Evolutionary conservation across 352 stramenopile genomes (phyloP), one percentile per base, ranked within the genome.

Genomic region (Globisporangium alternatum): DNA sequence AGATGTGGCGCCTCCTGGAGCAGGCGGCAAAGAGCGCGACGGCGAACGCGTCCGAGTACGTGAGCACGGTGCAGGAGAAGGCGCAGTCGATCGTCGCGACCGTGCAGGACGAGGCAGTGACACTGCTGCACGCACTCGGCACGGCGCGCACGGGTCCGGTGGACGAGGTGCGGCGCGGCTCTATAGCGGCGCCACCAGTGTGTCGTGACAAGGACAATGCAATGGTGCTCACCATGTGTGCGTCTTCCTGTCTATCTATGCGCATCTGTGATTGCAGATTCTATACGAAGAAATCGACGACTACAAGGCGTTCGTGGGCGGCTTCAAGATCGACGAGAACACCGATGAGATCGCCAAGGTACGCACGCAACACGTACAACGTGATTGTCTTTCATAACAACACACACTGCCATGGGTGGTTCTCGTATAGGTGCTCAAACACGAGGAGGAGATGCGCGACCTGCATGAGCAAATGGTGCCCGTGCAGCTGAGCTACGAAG

Each of bases 1-100:
- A 2, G 21, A 93, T 93, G 84, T 93, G 82, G 84, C 72, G 79
- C 62, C 61, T 93, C n/a, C 71, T 93, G 45, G 84, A 93, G 65
- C 72, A 86, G 56, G 84, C 81, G 47, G 84, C 84, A 37, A 91
- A 93, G 74, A 88, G 60, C 45, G 86, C 83, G 56, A 86, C 74
- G 33, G 77, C 70, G 52, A 90, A 89, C 43, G 83, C 85, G 51
- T 88, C 83, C 33, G 79, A 78, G 64, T 90, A 90, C 67, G 83
- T 89, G 66, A 83, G 25, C 47, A 78, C 75, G 5, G 84, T 91
- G 54, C 83, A 93, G 52, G 83, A 88, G 62, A 89, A 90, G 62
- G 84, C 86, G 49, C 83, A 91, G 65, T 83, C 74, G 25, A 73
- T 95, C 30, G 86, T 86, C 7, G 69, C 76, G 22, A 83, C 76